These are phyloP conservation scores for Rhododendron kiyosumense DNA, from an alignment of 148 eudicot genomes.

Conservation along the genomic window DNA sequence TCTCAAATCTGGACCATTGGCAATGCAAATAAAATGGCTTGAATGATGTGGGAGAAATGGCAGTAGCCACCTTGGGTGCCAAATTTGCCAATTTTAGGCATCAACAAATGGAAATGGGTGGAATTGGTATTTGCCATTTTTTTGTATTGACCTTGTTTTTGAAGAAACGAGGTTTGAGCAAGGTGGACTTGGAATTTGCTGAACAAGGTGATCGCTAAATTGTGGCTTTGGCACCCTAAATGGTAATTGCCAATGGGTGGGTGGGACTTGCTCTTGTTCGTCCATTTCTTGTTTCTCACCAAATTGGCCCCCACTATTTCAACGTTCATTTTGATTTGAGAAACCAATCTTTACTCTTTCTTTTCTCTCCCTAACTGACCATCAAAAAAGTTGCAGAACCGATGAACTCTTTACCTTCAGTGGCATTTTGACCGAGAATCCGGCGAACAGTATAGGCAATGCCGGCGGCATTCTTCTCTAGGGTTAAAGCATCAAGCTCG, in stretches of 20 bases:
- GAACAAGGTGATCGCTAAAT: background rate
- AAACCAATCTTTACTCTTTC: background rate
- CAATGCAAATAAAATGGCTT: background rate
- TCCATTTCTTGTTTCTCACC: background rate
- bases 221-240: background rate
- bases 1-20: background rate
- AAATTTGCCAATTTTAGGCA: background rate
- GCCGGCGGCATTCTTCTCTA: slow-evolving; percentile 40
- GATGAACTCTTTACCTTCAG: background rate
- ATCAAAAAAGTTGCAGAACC: background rate
- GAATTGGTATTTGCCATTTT: background rate
- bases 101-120: background rate
- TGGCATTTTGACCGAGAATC: slow-evolving; percentile 31
- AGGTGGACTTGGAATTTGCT: background rate
- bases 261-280: background rate
- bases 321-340: background rate
- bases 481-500: slow-evolving; percentile 47
- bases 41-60: background rate
- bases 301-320: no score
- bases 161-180: background rate
- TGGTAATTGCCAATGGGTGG: background rate
- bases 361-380: background rate
- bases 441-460: slow-evolving; percentile 33
- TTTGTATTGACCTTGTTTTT: background rate
- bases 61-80: background rate